These are phyloP conservation scores for Candida arabinofermentans DNA, from an alignment of 805 yeast genomes.

Conservation along the genomic window DNA sequence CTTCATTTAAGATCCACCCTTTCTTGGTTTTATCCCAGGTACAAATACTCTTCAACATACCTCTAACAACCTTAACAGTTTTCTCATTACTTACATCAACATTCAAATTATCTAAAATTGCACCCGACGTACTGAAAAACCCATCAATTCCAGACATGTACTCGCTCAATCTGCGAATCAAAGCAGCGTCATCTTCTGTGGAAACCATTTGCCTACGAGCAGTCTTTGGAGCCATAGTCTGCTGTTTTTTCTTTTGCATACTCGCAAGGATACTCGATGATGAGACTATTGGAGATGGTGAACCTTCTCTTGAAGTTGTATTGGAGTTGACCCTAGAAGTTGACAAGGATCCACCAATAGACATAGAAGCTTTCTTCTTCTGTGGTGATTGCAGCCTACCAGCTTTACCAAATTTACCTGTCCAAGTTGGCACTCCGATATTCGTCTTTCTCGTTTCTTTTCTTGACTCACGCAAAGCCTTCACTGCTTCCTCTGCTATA, in stretches of 20 bases:
- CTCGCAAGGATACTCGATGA: conserved; percentile 49
- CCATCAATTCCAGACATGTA: conserved; percentile 27
- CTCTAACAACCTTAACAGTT: conserved; percentile 59
- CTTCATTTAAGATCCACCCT: conserved; percentile 66
- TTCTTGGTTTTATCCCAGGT: conserved; percentile 54
- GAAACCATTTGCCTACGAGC: neutral
- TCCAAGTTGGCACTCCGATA: conserved; percentile 93
- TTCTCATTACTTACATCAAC: conserved; percentile 41
- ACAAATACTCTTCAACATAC: conserved; percentile 65
- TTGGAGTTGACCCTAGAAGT: neutral
- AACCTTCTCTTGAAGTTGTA: neutral
- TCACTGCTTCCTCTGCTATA: conserved; percentile 59
- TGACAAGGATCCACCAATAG: neutral
- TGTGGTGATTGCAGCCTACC: conserved; percentile 42
- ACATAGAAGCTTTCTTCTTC: neutral
- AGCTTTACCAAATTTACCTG: conserved; percentile 86
- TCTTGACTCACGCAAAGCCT: conserved; percentile 59
- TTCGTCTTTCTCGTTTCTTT: conserved; percentile 40
- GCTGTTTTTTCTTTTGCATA: conserved; percentile 40
- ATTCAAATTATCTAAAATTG: conserved; percentile 24
- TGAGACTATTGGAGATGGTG: conserved; percentile 21
- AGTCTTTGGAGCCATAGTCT: conserved; percentile 2
- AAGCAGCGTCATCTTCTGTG: conserved; percentile 12
- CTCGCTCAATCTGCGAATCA: conserved; percentile 21
- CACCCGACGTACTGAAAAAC: conserved; percentile 29